Evolutionary conservation across 2,329 filamentous ascomycete genomes (phyloP).

Genomic region (Aureobasidium sp.): DNA sequence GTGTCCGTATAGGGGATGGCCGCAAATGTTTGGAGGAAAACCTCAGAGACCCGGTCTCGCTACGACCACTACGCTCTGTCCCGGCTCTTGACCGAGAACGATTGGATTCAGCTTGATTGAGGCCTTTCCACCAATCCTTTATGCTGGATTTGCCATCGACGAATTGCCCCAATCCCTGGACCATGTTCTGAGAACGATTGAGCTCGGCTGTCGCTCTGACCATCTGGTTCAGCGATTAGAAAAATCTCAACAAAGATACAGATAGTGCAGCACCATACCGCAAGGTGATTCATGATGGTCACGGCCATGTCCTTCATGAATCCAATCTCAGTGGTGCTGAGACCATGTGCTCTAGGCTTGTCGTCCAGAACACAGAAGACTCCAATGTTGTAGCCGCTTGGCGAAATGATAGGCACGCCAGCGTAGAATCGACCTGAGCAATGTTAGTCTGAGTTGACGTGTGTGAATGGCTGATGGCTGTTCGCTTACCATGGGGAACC

Average conservation of each 20-base stretch:
- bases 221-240: constrained; percentile 16
- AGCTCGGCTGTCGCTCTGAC: constrained; percentile 25
- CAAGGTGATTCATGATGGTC: constrained; percentile 25
- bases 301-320: constrained; percentile 24
- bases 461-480: too few relatives aligned
- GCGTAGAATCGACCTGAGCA: constrained; percentile 22
- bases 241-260: background rate
- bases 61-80: background rate
- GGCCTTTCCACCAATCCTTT: constrained; percentile 8
- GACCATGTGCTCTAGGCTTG: constrained; percentile 16
- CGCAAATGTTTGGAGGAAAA: background rate
- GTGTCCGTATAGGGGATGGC: too few relatives aligned
- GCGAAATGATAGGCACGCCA: constrained; percentile 26
- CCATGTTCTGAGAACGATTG: constrained; percentile 16
- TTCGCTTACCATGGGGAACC: background rate
- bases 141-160: constrained; percentile 15
- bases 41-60: background rate
- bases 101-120: background rate
- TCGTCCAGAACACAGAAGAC: constrained; percentile 25
- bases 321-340: constrained; percentile 16
- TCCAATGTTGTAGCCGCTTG: constrained; percentile 26
- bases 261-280: background rate
- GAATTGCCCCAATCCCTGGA: constrained; percentile 17
- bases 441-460: constrained; percentile 2
- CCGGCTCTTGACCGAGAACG: background rate